phyloP scores from a whole-genome alignment of 2,329 filamentous ascomycete genomes.

The Acarospora socialis region DNA sequence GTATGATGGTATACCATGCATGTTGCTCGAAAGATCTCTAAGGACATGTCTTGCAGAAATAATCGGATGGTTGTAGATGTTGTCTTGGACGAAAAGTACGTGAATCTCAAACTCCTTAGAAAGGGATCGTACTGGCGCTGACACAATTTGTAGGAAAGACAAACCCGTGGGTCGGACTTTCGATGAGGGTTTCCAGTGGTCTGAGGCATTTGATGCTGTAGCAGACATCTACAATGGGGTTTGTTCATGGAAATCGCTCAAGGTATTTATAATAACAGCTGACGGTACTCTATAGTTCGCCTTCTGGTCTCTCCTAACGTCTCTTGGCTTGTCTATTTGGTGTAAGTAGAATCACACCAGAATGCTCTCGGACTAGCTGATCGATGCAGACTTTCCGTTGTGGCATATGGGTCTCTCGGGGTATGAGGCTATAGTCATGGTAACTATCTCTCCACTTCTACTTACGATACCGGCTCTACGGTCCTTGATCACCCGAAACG shows the following conservation, averaged over 20 bases:
- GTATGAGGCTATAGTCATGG: slow-evolving; percentile 81
- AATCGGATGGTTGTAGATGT: slow-evolving; percentile 31
- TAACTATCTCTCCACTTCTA: slow-evolving; percentile 65
- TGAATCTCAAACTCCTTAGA: slow-evolving; percentile 17
- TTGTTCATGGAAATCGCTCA: slow-evolving; percentile 1
- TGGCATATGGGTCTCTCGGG: slow-evolving; percentile 99
- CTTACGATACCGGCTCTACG: slow-evolving; percentile 59
- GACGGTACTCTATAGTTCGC: slow-evolving; percentile 48
- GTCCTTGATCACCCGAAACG: slow-evolving; percentile 51
- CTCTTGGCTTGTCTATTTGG: slow-evolving; percentile 80
- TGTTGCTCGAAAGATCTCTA: slow-evolving; percentile 23
- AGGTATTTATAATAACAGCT: slow-evolving; percentile 14
- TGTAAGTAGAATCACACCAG: slow-evolving; percentile 47
- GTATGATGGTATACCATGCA: slow-evolving; percentile 31
- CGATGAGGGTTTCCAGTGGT: slow-evolving; percentile 56
- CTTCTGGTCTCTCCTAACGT: slow-evolving; percentile 91
- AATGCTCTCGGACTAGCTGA: slow-evolving; percentile 5
- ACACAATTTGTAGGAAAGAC: slow-evolving; percentile 47
- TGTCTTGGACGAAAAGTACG: slow-evolving; percentile 61
- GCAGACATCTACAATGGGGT: slow-evolving; percentile 89
- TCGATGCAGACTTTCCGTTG: slow-evolving; percentile 63
- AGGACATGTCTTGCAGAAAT: slow-evolving; percentile 27
- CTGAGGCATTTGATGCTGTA: slow-evolving; percentile 60
- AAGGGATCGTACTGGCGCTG: slow-evolving; percentile 14
- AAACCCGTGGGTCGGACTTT: slow-evolving; percentile 59